These are phyloP conservation scores for Cenococcum geophilum DNA, from an alignment of 495 filamentous ascomycete genomes.

Conservation along the genomic window DNA sequence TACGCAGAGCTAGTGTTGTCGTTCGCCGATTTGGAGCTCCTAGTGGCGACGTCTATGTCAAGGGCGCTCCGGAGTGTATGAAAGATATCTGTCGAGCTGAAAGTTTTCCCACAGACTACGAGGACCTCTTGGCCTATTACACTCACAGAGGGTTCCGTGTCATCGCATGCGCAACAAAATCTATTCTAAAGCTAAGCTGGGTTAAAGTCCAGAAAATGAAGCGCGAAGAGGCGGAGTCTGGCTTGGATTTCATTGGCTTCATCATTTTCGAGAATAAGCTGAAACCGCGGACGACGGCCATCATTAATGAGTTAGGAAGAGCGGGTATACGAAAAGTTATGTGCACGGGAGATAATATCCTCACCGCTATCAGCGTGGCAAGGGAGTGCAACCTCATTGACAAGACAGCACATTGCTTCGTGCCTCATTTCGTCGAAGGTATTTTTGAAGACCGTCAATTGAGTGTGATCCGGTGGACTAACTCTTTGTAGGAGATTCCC, in stretches of 20 bases:
- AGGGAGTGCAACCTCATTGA: constrained; percentile 85
- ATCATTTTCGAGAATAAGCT: constrained; percentile 99
- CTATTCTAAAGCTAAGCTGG: constrained; percentile 81
- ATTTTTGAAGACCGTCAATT: background rate
- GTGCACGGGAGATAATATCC: constrained; percentile 98
- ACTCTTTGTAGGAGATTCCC: constrained; percentile 42
- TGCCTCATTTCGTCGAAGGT: constrained; percentile 76
- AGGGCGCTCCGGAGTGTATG: constrained; percentile 96
- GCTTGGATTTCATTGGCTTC: constrained; percentile 84
- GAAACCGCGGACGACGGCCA: constrained; percentile 70
- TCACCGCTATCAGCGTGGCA: constrained; percentile 94
- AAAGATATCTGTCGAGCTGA: constrained; percentile 80
- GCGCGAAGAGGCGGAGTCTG: constrained; percentile 71
- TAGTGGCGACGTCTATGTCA: constrained; percentile 82
- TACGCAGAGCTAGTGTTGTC: constrained; percentile 87
- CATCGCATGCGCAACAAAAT: constrained; percentile 91
- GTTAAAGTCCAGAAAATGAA: constrained; percentile 91
- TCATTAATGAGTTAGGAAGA: constrained; percentile 74
- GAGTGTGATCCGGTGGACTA: background rate
- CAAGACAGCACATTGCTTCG: constrained; percentile 76
- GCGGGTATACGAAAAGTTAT: constrained; percentile 89
- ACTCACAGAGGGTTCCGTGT: constrained; percentile 94
- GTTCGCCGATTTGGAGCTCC: constrained; percentile 77
- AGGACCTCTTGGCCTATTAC: constrained; percentile 79
- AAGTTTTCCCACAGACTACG: constrained; percentile 81